Evolutionary conservation across 2,329 filamentous ascomycete genomes (phyloP).

Genomic region (Akanthomyces dipterigenus): DNA sequence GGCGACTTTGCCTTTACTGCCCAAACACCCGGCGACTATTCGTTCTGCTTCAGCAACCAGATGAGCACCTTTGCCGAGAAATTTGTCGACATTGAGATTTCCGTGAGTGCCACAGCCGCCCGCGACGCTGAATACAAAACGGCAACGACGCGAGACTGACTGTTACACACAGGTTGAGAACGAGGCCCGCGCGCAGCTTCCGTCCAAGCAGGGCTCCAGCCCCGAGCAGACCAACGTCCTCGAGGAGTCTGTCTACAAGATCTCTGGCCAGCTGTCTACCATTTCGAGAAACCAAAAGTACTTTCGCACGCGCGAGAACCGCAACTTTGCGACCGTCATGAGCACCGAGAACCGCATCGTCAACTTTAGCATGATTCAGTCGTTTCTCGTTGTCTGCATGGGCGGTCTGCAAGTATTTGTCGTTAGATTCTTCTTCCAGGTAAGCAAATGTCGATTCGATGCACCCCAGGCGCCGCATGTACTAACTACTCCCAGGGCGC

Average conservation of each 20-base stretch:
- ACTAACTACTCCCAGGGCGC: conserved; percentile 42
- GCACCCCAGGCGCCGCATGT: not conserved
- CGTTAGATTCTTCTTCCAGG: conserved; percentile 98
- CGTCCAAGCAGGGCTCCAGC: conserved; percentile 79
- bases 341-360: conserved; percentile 95
- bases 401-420: conserved; percentile 94
- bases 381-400: conserved; percentile 88
- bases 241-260: conserved; percentile 92
- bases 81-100: conserved; percentile 95
- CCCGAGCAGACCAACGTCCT: conserved; percentile 84
- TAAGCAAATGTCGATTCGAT: conserved; percentile 23
- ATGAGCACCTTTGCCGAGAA: conserved; percentile 99
- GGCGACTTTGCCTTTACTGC: conserved; percentile 98
- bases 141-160: conserved; percentile 12
- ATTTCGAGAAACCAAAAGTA: conserved; percentile 98
- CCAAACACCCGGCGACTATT: conserved; percentile 79
- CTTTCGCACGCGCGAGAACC: conserved; percentile 97
- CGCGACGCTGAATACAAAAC: not conserved
- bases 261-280: conserved; percentile 86
- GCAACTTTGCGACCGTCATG: conserved; percentile 95
- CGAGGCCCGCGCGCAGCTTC: conserved; percentile 73
- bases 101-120: conserved; percentile 48
- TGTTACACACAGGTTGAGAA: conserved; percentile 67
- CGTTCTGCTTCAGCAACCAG: conserved; percentile 97
- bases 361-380: conserved; percentile 94